Evolutionary conservation across 2,329 filamentous ascomycete genomes (phyloP), one percentile per base, ranked within the genome.

Genomic region (Magnaporthiopsis incrustans): DNA sequence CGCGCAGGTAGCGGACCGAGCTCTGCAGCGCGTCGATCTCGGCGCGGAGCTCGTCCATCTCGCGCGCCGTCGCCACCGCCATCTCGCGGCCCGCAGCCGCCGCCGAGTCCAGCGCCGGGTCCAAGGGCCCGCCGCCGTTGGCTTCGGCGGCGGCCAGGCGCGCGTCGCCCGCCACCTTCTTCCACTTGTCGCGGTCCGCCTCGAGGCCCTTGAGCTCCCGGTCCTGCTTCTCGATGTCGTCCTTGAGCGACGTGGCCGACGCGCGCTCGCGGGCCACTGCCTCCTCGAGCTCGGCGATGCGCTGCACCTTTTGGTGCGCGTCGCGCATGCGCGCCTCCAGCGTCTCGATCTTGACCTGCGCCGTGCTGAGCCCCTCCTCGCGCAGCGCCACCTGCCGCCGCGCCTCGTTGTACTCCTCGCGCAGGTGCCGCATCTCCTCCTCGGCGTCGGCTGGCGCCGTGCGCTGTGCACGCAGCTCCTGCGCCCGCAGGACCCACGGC

Each of bases 311-410:
- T 73, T 89, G 87, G 68, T 87, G 86, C 7, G 91, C 90, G 71
- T 96, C 92, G 65, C 88, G 87, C 88, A 95, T 93, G 65, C 91
- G 84, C 10, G 91, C 90, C 74, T 96, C 91, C 53, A 98, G 86
- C 57, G 95, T 91, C 76, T 97, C 94, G 69, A 97, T 96, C 75
- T 95, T 93, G 69, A 97, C 89, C n/a, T 89, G 85, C 30, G 91
- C 84, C 65, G 96, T 94, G 74, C 96, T 92, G 63, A 96, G 85
- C 50, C 89, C 88, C 73, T 93, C 90, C 68, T 97, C 91, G 67
- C 89, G 87, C 67, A 88, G 83, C 1, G 89, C 86, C 65, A 92
- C 82, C 4, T 85, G 82, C 64, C 89, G 87, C 4, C 90, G 89
- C 26, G 89, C 87, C 71, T 94, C 91, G 68, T 88, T 86, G 68